phyloP scores from a whole-genome alignment of 257 asterid genomes.

The Orobanche coerulescens region DNA sequence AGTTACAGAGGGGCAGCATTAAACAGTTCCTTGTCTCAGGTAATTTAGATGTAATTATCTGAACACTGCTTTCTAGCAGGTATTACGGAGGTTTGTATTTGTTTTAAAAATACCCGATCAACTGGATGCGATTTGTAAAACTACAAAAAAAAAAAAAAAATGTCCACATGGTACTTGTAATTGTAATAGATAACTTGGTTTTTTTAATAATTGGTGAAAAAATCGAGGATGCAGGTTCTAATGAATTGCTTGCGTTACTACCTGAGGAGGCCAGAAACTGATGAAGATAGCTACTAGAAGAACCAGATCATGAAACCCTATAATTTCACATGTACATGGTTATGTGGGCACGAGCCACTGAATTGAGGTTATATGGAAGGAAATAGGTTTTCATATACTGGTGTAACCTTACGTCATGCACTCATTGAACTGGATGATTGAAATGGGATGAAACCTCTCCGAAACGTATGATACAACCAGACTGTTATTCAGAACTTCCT shows the following conservation, averaged over 20 bases:
- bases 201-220: too few relatives aligned
- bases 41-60: slow-evolving; percentile 21
- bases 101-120: too few relatives aligned
- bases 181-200: too few relatives aligned
- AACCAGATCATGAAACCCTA: too few relatives aligned
- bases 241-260: slow-evolving; percentile 81
- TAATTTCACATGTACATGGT: slow-evolving; percentile 14
- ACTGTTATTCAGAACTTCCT: slow-evolving; percentile 1
- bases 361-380: slow-evolving; percentile 11
- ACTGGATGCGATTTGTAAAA: too few relatives aligned
- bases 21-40: slow-evolving; percentile 93
- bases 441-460: slow-evolving; percentile 7
- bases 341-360: slow-evolving; percentile 13
- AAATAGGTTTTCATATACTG: slow-evolving; percentile 10
- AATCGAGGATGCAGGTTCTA: slow-evolving; percentile 55
- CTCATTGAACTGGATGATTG: slow-evolving; percentile 17
- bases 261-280: slow-evolving; percentile 83
- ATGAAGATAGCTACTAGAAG: slow-evolving; percentile 82
- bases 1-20: slow-evolving; percentile 88
- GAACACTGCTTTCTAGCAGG: background rate
- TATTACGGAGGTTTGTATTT: background rate
- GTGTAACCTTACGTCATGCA: slow-evolving; percentile 2
- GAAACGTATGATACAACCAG: background rate
- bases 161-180: too few relatives aligned
- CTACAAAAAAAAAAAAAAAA: too few relatives aligned